A percentile compares a stretch with the other conserved stretches of the same genome.
phyloP scores from a whole-genome alignment of 2,329 filamentous ascomycete genomes.

The Colletotrichum sp. region DNA sequence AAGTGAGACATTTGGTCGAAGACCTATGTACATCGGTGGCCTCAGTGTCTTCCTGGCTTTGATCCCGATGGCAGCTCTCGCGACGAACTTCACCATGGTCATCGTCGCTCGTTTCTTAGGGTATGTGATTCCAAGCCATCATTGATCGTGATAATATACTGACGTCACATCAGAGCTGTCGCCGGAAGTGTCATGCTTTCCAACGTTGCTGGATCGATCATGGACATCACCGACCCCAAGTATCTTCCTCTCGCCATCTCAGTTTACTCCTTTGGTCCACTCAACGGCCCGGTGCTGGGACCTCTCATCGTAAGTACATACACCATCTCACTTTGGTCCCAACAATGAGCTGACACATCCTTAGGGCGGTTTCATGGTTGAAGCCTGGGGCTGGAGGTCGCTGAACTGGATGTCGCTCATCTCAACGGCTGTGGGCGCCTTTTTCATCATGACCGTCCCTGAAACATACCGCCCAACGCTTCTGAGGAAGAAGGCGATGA shows the following conservation, averaged over 20 bases:
- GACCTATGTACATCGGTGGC: slow-evolving; percentile 60
- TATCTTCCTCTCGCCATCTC: slow-evolving; percentile 67
- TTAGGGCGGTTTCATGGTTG: slow-evolving; percentile 59
- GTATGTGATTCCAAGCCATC: neutral
- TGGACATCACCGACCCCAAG: slow-evolving; percentile 65
- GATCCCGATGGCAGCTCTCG: slow-evolving; percentile 44
- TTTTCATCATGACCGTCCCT: slow-evolving; percentile 51
- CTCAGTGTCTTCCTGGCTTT: slow-evolving; percentile 59
- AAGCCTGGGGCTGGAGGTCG: slow-evolving; percentile 67
- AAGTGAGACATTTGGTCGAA: slow-evolving; percentile 56
- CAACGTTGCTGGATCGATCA: slow-evolving; percentile 67
- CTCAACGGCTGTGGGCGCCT: slow-evolving; percentile 53
- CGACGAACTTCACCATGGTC: slow-evolving; percentile 59
- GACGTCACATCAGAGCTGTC: slow-evolving; percentile 51
- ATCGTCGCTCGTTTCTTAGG: slow-evolving; percentile 57
- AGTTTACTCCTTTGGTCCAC: slow-evolving; percentile 66
- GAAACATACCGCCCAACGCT: slow-evolving; percentile 63
- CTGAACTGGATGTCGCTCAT: slow-evolving; percentile 66
- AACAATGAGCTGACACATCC: neutral
- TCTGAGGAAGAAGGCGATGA: slow-evolving; percentile 53
- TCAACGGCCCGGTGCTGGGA: slow-evolving; percentile 57
- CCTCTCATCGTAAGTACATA: slow-evolving; percentile 28
- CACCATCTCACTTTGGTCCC: fast-evolving
- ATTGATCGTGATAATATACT: neutral
- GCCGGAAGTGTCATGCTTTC: slow-evolving; percentile 67